phyloP scores from a whole-genome alignment of 2,329 filamentous ascomycete species.

The Colletotrichum limetticola region DNA sequence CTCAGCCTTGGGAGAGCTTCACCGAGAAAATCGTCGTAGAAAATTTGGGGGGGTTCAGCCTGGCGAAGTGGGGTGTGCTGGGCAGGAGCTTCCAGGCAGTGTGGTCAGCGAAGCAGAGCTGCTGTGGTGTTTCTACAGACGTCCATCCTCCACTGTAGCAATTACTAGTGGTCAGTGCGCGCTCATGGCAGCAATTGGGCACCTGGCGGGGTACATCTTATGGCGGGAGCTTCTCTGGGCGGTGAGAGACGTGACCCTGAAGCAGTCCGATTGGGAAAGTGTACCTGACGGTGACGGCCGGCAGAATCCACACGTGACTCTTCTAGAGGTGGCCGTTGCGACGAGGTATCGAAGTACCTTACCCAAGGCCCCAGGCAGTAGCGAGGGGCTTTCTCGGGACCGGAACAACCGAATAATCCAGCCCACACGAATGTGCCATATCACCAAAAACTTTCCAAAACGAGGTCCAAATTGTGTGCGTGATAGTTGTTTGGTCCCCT shows the following conservation, averaged over 20 bases:
- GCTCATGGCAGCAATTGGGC: neutral
- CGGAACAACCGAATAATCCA: conserved; percentile 26
- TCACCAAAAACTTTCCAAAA: conserved; percentile 25
- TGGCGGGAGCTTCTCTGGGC: neutral
- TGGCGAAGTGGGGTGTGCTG: conserved; percentile 31
- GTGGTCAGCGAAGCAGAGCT: conserved; percentile 24
- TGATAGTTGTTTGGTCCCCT: neutral
- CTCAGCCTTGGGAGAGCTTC: conserved; percentile 34
- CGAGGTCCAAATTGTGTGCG: conserved; percentile 27
- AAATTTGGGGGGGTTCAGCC: conserved; percentile 36
- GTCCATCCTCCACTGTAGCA: conserved; percentile 31
- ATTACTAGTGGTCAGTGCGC: conserved; percentile 3
- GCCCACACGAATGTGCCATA: conserved; percentile 28
- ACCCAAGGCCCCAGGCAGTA: neutral
- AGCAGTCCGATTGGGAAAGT: neutral
- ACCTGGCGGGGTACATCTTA: neutral
- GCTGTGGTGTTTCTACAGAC: conserved; percentile 26
- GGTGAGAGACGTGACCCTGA: neutral
- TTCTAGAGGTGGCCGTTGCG: neutral
- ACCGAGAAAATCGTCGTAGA: conserved; percentile 33
- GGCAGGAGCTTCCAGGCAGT: conserved; percentile 28
- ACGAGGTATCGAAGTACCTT: too few relatives aligned
- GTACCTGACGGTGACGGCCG: neutral
- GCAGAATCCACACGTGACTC: conserved; percentile 22
- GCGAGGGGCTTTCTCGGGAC: conserved; percentile 24